Evolutionary conservation across 139 green algal species (phyloP), one percentile per base, ranked within the genome.

Genomic region (Pleodorina starrii): DNA sequence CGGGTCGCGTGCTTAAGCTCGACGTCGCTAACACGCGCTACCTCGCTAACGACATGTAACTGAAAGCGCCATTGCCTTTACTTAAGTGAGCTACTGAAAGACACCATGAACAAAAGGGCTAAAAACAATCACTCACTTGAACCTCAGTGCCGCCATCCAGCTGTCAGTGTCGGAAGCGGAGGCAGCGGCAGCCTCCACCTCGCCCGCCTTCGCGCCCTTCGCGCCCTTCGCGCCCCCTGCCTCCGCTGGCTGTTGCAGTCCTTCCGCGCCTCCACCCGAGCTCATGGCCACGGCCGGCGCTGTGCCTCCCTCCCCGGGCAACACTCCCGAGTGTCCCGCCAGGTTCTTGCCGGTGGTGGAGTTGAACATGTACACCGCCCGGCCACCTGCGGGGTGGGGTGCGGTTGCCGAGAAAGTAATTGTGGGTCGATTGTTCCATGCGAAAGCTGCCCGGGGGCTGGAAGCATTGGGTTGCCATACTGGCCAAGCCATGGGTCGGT

Each of bases 301-400:
- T 72, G 35, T 5, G 23, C 32, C 32, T 48, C 59, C 43, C 19
- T 51, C 51, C 0, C n/a, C 50, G 32, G 43, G 25, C 50, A 32
- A 1, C 50, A 4, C 1, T 4, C 32, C 77, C 35, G 77, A 19
- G 46, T 32, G 0, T 5, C 21, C 44, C 35, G 68, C 83, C 23
- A 88, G 66, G 42, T 80, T 72, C 66, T 81, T 88, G n/a, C 83
- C 83, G 10, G 83, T 88, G 68, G 83, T 43, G 32, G 66, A 19
- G 68, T 88, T 88, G 83, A 69, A 88, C 68, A 88, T 32, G 46
- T 43, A 51, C 0, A 88, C 17, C 9, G 68, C 42, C 16, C 17
- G 23, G 54, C 83, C 63, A 46, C 46, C 83, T 88, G 40, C 42
- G 21, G 40, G 29, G 42, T 19, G 40, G 35, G 36, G 46, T 29